Percentiles rank a stretch among this genome's conserved stretches.
Conservation (phyloP, 176 grass and related monocot species). For the Cenchrus purpureus region DNA sequence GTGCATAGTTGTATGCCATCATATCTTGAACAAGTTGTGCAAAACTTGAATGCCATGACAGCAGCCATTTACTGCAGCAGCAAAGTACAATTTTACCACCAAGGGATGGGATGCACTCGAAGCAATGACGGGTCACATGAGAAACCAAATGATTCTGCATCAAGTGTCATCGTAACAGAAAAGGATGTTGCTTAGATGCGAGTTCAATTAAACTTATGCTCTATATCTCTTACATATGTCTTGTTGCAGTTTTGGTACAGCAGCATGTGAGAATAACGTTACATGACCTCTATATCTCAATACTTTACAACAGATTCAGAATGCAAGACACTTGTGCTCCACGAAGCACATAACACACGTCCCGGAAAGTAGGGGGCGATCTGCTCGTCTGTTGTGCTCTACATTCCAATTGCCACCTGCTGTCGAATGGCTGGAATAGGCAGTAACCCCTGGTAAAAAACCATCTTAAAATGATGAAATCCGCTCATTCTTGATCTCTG, state of each 20-base stretch:
- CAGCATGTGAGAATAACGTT: not conserved
- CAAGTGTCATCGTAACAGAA: not conserved
- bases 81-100: not conserved
- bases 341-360: not conserved
- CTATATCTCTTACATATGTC: too few species aligned
- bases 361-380: not conserved
- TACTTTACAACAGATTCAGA: not conserved
- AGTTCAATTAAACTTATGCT: constrained; percentile 24
- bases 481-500: not conserved
- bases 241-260: not conserved
- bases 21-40: not conserved
- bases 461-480: not conserved
- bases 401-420: not conserved
- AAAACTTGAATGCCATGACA: not conserved
- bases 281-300: not conserved
- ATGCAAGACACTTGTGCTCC: not conserved
- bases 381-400: not conserved
- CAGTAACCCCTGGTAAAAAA: not conserved
- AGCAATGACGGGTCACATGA: not conserved
- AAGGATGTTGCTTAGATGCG: constrained; percentile 25
- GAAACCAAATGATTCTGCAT: constrained; percentile 23
- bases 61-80: not conserved
- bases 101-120: constrained; percentile 2
- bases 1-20: not conserved
- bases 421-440: not conserved